Evolutionary conservation across 2,329 filamentous ascomycete genomes (phyloP), one percentile per base, ranked within the genome.

Genomic region (Drechslerella stenobrocha): DNA sequence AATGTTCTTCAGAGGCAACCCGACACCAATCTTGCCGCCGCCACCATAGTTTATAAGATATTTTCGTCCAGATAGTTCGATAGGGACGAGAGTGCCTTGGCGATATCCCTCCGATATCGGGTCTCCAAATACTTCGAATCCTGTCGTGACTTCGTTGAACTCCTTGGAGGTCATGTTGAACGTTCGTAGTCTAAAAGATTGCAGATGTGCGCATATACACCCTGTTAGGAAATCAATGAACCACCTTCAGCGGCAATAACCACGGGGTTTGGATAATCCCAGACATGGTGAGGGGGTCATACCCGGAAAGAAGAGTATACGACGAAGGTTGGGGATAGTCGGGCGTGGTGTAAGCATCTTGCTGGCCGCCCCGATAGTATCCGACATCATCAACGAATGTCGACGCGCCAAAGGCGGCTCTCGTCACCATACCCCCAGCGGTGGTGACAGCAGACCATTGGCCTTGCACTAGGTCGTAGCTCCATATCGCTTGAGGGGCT

Each of bases 1-100:
- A 18, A 56, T 37, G 26, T 53, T 60, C 2, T 56, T 40, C 35
- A 67, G 18, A 1, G 55, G 26, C 4, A 67, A 22, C 1, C 55
- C 63, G 8, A 45, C 37, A 3, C 63, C 63, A 15, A n/a, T 37
- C 8, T 26, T 45, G 3, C 63, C 63, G 35, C 63, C 63, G 8
- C 63, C 63, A 11, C 48, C 53, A 37, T 67, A 67, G 11, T 50
- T 67, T 20, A 67, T 40, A n/a, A 67, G 63, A 32, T 67, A 67
- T 23, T 60, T 59, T 30, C 45, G 44, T 24, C 63, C 63, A 20
- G 30, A 24, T 11, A 67, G 30, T 23, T 59, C 51, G 18, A 67
- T 51, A 2, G 63, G 63, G n/a, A 67, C 45, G 1, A 67, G 45
- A 9, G 51, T 47, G 8, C 63, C 63, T 51, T 67, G 55, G 9